These are phyloP conservation scores for Sporothrix schenckii DNA, from an alignment of 2,329 filamentous ascomycete species.

Conservation along the genomic window DNA sequence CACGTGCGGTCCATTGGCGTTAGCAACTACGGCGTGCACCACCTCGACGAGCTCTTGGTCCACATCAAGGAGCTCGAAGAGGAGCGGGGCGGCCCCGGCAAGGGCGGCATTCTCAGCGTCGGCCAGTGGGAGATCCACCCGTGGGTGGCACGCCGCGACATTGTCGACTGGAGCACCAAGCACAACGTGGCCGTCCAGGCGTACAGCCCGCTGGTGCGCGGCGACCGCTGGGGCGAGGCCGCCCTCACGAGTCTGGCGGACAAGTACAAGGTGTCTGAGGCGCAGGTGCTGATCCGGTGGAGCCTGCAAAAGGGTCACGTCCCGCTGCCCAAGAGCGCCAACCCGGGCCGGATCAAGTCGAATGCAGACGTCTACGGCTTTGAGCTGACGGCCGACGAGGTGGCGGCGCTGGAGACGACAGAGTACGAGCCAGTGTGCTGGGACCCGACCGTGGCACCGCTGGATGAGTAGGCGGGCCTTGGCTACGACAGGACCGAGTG, in stretches of 20 bases:
- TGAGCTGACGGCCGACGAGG: slow-evolving; percentile 59
- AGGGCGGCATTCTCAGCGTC: slow-evolving; percentile 74
- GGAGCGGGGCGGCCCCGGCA: slow-evolving; percentile 63
- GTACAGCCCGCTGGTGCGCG: slow-evolving; percentile 64
- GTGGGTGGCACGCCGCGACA: slow-evolving; percentile 79
- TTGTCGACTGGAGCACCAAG: slow-evolving; percentile 73
- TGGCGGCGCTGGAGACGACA: slow-evolving; percentile 50
- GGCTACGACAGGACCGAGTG: too few species aligned
- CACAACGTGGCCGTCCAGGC: slow-evolving; percentile 65
- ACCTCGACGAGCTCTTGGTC: slow-evolving; percentile 61
- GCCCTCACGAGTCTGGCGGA: slow-evolving; percentile 65
- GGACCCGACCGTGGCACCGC: slow-evolving; percentile 39
- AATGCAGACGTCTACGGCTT: slow-evolving; percentile 68
- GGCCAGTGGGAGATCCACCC: slow-evolving; percentile 91
- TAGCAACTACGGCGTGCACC: slow-evolving; percentile 67
- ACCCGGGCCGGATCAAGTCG: slow-evolving; percentile 59
- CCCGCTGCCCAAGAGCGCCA: slow-evolving; percentile 67
- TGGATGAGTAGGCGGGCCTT: slow-evolving; percentile 32
- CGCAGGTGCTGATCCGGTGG: slow-evolving; percentile 80
- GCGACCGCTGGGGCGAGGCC: slow-evolving; percentile 70
- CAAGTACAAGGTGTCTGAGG: slow-evolving; percentile 73
- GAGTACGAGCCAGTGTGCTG: slow-evolving; percentile 41
- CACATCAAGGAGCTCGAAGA: slow-evolving; percentile 63
- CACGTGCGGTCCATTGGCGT: slow-evolving; percentile 65
- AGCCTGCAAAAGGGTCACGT: slow-evolving; percentile 76